phyloP scores from a whole-genome alignment of 1,139 yeast species.

The Pichia sp. region DNA sequence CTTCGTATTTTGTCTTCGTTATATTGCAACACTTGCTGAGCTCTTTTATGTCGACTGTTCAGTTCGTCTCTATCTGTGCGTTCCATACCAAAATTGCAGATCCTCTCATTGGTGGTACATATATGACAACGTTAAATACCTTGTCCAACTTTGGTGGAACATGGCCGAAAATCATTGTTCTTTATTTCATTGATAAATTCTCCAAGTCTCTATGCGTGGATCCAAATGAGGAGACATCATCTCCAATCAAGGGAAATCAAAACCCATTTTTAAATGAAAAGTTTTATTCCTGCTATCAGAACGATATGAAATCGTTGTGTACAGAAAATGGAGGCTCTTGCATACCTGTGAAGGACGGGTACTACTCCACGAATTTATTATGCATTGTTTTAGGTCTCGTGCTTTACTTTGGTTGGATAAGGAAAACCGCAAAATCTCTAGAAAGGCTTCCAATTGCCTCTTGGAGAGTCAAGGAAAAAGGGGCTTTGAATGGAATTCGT shows the following conservation, averaged over 20 bases:
- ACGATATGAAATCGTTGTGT: slow-evolving; percentile 48
- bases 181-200: slow-evolving; percentile 73
- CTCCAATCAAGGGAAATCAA: not conserved
- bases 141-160: slow-evolving; percentile 93
- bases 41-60: slow-evolving; percentile 91
- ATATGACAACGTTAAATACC: slow-evolving; percentile 94
- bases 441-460: slow-evolving; percentile 62
- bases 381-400: slow-evolving; percentile 68
- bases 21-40: slow-evolving; percentile 79
- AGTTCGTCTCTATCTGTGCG: slow-evolving; percentile 89
- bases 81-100: slow-evolving; percentile 95
- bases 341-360: slow-evolving; percentile 65
- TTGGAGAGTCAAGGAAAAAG: slow-evolving; percentile 52
- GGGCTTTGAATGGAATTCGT: slow-evolving; percentile 13
- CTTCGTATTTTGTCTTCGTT: slow-evolving; percentile 59
- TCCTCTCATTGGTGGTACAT: slow-evolving; percentile 94
- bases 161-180: slow-evolving; percentile 85
- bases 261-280: slow-evolving; percentile 33
- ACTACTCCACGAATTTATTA: slow-evolving; percentile 67
- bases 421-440: slow-evolving; percentile 50
- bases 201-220: slow-evolving; percentile 59
- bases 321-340: slow-evolving; percentile 52
- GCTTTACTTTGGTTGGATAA: slow-evolving; percentile 64
- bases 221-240: slow-evolving; percentile 15
- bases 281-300: slow-evolving; percentile 38